Base-by-base conservation (phyloP, 352 stramenopile genomes). In the Phytopythium litorale region DNA sequence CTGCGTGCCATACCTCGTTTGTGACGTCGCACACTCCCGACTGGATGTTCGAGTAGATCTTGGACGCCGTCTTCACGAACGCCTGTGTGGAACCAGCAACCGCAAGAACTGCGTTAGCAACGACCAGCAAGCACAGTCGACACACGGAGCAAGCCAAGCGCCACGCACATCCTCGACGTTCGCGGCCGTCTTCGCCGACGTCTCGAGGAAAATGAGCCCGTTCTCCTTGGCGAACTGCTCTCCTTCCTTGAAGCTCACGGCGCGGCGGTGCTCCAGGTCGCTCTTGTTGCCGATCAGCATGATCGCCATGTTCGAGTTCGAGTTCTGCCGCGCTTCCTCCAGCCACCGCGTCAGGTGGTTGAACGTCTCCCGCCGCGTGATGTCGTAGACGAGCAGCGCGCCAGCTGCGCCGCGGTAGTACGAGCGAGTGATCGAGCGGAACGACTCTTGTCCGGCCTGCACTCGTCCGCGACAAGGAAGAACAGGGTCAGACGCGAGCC, bases 151-250 rank as follows among this genome's bases (percentile, higher is more conserved):
- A 11, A 28, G 30, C 7, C 18, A 28, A 7, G 60, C 11, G 45
- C 0, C n/a, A 81, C 94, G 85, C 68, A 97, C 95, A 63, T 98
- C 86, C 81, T 99, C 97, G 7, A 99, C 98, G 73, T 99, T 99
- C 50, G 93, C 94, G 6, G 96, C 96, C 5, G 97, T 99, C 83
- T 99, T 99, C 18, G 98, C 98, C 53, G 91, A 99, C 5, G 98
- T 99, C 79, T 99, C 98, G 54, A 99, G 79, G 82, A 99, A 99
- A 61, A 99, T 98, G n/a, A 99, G 81, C 1, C 97, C 97, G 76
- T 99, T 98, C 66, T 99, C 96, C 71, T 99, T 96, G 13, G 98
- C 98, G 83, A 99, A 99, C 66, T 97, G 81, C 71, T 98, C 92
- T 50, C 97, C 98, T 75, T 99, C 98, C 73, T 99, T 98, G 54